phyloP scores from a whole-genome alignment of 192 early-diverging fungal species.

The Entomortierella chlamydospora region DNA sequence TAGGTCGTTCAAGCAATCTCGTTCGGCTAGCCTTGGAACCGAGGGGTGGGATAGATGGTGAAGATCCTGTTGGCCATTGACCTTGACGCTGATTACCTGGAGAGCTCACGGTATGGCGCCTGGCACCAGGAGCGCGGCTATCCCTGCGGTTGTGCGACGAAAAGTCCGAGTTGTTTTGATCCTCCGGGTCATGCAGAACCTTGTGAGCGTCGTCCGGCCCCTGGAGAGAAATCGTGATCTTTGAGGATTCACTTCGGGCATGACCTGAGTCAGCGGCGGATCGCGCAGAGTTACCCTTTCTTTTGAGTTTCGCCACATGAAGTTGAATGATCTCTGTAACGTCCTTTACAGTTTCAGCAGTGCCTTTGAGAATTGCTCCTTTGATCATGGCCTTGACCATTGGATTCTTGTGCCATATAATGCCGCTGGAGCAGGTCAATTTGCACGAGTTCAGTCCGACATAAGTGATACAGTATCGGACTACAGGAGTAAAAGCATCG shows the following conservation, averaged over 20 bases:
- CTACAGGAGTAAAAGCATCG: slow-evolving; percentile 73
- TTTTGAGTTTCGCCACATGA: slow-evolving; percentile 39
- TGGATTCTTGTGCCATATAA: slow-evolving; percentile 76
- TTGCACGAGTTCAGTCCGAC: slow-evolving; percentile 61
- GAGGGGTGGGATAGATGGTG: slow-evolving; percentile 20
- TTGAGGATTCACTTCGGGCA: slow-evolving; percentile 20
- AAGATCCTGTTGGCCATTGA: slow-evolving; percentile 39
- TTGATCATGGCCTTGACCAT: slow-evolving; percentile 79
- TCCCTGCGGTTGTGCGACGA: background rate
- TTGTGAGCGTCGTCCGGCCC: slow-evolving; percentile 39
- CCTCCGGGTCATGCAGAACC: slow-evolving; percentile 30
- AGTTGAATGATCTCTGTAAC: slow-evolving; percentile 61
- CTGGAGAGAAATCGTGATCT: slow-evolving; percentile 39
- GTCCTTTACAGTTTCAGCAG: slow-evolving; percentile 61
- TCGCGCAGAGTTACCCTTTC: background rate
- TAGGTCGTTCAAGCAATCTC: slow-evolving; percentile 29
- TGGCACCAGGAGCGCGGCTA: slow-evolving; percentile 6
- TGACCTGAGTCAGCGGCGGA: background rate
- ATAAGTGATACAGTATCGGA: slow-evolving; percentile 78
- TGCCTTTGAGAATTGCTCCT: slow-evolving; percentile 67
- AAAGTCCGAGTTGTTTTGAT: slow-evolving; percentile 7
- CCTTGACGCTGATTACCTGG: slow-evolving; percentile 20
- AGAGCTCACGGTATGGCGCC: slow-evolving; percentile 48
- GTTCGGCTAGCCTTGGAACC: slow-evolving; percentile 45
- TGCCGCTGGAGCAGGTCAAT: slow-evolving; percentile 63